Evolutionary conservation across 202 grass and related monocot genomes (phyloP).

Genomic region (Saccharum hybrid): DNA sequence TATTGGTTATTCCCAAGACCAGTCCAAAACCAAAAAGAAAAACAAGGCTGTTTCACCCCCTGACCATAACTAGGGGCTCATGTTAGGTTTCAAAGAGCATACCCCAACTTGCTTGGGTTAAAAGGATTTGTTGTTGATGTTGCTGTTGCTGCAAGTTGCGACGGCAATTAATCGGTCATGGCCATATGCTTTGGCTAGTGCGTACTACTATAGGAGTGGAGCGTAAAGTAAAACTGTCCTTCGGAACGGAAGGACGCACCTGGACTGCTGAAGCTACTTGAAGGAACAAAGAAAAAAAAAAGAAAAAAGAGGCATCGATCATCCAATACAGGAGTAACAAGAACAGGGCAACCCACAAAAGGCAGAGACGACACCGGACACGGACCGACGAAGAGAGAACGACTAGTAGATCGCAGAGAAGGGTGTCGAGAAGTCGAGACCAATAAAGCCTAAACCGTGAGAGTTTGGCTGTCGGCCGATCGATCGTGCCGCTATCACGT

Average conservation of each 20-base stretch:
- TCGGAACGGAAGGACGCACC: no score
- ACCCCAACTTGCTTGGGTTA: no score
- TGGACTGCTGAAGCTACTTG: background rate
- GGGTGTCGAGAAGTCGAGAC: slow-evolving; percentile 9
- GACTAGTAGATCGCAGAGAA: background rate
- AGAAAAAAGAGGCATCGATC: no score
- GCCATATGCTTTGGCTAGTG: no score
- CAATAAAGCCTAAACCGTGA: background rate
- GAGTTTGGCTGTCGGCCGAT: slow-evolving; percentile 35
- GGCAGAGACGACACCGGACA: background rate
- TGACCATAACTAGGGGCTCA: no score
- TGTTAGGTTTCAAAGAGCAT: no score
- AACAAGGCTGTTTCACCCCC: no score
- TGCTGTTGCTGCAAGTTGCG: background rate
- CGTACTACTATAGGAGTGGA: no score
- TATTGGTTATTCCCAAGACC: no score
- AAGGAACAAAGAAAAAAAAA: background rate
- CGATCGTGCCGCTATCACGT: slow-evolving; percentile 25
- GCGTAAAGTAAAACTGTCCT: background rate
- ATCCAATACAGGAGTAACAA: background rate
- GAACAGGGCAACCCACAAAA: background rate
- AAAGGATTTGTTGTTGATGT: no score
- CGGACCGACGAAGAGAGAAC: background rate
- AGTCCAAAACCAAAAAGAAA: no score
- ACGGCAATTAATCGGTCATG: background rate